Conservation (phyloP, 108 stramenopile genomes). For the Cyclotella cryptica region DNA sequence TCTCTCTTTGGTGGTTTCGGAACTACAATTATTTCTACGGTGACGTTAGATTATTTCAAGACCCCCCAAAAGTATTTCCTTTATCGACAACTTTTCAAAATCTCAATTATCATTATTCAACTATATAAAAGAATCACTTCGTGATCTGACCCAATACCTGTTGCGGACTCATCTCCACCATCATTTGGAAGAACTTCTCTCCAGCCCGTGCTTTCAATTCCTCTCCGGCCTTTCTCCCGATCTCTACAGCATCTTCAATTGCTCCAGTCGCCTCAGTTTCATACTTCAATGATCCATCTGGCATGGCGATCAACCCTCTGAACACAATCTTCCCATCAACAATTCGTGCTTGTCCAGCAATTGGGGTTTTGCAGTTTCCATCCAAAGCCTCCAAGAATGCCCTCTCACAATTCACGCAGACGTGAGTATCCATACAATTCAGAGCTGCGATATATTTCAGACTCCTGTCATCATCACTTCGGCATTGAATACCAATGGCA, state of each 20-base stretch:
- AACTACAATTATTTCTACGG: too few species aligned
- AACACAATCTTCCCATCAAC: slow-evolving; percentile 90
- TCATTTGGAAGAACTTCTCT: slow-evolving; percentile 94
- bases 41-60: too few species aligned
- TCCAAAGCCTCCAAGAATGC: slow-evolving; percentile 97
- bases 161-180: slow-evolving; percentile 95
- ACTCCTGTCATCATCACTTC: slow-evolving; percentile 89
- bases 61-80: too few species aligned
- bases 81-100: not conserved
- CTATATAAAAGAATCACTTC: slow-evolving; percentile 46
- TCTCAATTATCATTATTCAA: not conserved
- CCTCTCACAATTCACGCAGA: slow-evolving; percentile 98
- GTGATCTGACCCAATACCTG: slow-evolving; percentile 93
- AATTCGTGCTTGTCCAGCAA: slow-evolving; percentile 97
- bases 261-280: slow-evolving; percentile 78
- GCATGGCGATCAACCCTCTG: slow-evolving; percentile 93
- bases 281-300: slow-evolving; percentile 89
- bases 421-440: slow-evolving; percentile 92
- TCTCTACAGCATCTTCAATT: slow-evolving; percentile 80
- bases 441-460: slow-evolving; percentile 93
- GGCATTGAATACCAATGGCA: slow-evolving; percentile 99
- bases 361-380: slow-evolving; percentile 99
- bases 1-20: too few species aligned
- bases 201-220: slow-evolving; percentile 90
- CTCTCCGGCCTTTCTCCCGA: slow-evolving; percentile 87